Base-by-base conservation (phyloP, 768 basidiomycete species). In the Pisolithus albus region DNA sequence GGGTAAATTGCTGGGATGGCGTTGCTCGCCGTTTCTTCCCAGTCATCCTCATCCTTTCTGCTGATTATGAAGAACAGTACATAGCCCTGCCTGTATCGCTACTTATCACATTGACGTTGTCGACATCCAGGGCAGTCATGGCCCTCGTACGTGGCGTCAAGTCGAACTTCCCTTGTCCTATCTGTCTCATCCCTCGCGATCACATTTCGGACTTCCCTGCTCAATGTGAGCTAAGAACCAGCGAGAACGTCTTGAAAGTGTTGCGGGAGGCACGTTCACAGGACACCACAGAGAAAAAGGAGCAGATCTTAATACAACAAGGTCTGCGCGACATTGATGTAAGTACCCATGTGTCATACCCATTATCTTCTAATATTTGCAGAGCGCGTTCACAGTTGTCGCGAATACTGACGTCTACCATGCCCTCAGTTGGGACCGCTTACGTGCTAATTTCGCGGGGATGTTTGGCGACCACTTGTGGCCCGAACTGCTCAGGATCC, bases 31-130 rank as follows among this genome's bases (percentile, higher is more conserved):
- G 24, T 7, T 51, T 76, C 0, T 75, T 59, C 48, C 72, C 71
- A 13, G 43, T 68, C 21, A 62, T 75, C 32, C 46, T 72, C 0
- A 69, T 74, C 7, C 49, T 73, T 1, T 68, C 67, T 8, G 66
- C 72, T 24, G 74, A 76, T 39, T 77, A 73, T 54, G 70, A 75
- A 53, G 73, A 76, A 60, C 68, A 70, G 74, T 75, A 65, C n/a
- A 68, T 26, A 9, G 69, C 52, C 50, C 66, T 2, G 65, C 72
- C 10, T 64, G 64, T 55, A 5, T 51, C 50, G 50, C n/a, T 53
- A 24, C 53, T 46, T 16, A 39, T 49, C 39, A 46, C 13, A 43
- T 50, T 47, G 47, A 13, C 16, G 18, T 74, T 67, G 39, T 45
- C 68, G 4, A 46, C 53, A 15, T n/a, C 52, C 70, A 43, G 42